Conservation (phyloP, 345 rosid species). For the Pugionium cornutum region DNA sequence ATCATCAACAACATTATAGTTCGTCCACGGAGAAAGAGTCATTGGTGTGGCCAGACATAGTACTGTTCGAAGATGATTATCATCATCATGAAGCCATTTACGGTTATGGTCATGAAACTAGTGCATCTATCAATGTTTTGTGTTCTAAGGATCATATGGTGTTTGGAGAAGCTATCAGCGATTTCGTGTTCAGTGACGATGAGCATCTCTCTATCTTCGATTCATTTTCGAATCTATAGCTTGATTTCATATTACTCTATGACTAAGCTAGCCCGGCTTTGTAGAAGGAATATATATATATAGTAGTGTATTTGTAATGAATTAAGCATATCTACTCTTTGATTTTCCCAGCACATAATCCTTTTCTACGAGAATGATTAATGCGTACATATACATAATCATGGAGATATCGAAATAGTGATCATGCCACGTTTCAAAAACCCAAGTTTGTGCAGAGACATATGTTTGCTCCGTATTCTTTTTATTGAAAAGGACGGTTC, state of each 20-base stretch:
- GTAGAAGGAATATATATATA: not conserved
- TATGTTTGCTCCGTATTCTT: too few relatives aligned
- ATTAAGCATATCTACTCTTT: too few relatives aligned
- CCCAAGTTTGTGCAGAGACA: too few relatives aligned
- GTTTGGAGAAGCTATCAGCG: not conserved
- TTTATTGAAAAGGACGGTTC: too few relatives aligned
- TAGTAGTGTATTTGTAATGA: not conserved
- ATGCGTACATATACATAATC: too few relatives aligned
- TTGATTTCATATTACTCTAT: constrained; percentile 14
- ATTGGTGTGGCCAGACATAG: constrained; percentile 33
- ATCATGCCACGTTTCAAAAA: too few relatives aligned
- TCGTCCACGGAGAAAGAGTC: constrained; percentile 25
- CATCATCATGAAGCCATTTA: constrained; percentile 28
- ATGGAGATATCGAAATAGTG: too few relatives aligned
- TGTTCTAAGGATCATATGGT: constrained; percentile 24
- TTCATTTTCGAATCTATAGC: constrained; percentile 18
- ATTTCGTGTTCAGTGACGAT: not conserved
- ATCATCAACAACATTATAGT: not conserved
- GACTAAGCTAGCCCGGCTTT: too few relatives aligned
- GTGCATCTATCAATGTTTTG: constrained; percentile 23
- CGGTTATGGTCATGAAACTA: constrained; percentile 16
- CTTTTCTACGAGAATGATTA: too few relatives aligned
- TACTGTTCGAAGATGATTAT: constrained; percentile 27
- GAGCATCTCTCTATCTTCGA: constrained; percentile 17
- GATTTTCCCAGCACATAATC: too few relatives aligned